phyloP scores from a whole-genome alignment of 768 basidiomycete genomes.

The Pulveroboletus ravenelii region DNA sequence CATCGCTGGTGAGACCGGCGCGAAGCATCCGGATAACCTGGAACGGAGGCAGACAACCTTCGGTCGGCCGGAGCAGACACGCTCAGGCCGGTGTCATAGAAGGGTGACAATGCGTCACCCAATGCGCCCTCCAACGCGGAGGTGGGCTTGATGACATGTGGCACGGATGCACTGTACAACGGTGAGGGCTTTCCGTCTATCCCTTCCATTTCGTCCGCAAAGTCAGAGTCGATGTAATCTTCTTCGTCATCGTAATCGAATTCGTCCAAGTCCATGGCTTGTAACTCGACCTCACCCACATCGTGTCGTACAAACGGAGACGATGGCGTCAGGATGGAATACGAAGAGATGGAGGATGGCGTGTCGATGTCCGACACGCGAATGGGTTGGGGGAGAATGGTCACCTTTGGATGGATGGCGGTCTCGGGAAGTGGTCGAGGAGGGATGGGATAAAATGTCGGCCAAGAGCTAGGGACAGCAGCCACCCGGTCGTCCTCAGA shows the following conservation, averaged over 20 bases:
- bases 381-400: slow-evolving; percentile 20
- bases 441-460: slow-evolving; percentile 13
- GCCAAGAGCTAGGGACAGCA: slow-evolving; percentile 17
- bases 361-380: slow-evolving; percentile 27
- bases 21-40: slow-evolving; percentile 28
- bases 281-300: slow-evolving; percentile 4
- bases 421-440: slow-evolving; percentile 13
- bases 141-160: slow-evolving; percentile 28
- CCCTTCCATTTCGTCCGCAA: slow-evolving; percentile 31
- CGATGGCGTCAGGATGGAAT: slow-evolving; percentile 28
- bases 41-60: slow-evolving; percentile 30
- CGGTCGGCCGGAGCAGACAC: slow-evolving; percentile 22
- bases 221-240: slow-evolving; percentile 29
- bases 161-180: slow-evolving; percentile 20
- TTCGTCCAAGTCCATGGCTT: slow-evolving; percentile 29
- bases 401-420: slow-evolving; percentile 27
- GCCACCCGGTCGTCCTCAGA: slow-evolving; percentile 18
- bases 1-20: slow-evolving; percentile 17
- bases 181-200: slow-evolving; percentile 19
- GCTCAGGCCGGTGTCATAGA: slow-evolving; percentile 7
- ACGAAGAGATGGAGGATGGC: slow-evolving; percentile 30
- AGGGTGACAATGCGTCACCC: slow-evolving; percentile 20
- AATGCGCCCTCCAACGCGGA: slow-evolving; percentile 31
- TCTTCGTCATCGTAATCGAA: slow-evolving; percentile 32
- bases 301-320: slow-evolving; percentile 26